phyloP scores from a whole-genome alignment of 176 grass and related monocot genomes.

The Paspalum vaginatum region DNA sequence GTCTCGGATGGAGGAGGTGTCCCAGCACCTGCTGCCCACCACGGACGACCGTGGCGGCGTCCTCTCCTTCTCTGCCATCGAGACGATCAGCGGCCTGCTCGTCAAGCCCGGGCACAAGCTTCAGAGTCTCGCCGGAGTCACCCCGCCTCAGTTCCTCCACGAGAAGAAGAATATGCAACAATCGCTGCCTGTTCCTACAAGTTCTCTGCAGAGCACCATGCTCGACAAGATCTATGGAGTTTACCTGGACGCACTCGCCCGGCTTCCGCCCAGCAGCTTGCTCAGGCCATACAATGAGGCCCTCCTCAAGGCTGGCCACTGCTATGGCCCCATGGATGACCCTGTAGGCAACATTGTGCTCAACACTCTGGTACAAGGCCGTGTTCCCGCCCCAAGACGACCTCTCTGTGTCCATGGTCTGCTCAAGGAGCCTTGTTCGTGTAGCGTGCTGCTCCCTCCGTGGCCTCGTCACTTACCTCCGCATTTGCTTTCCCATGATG shows the following conservation, averaged over 20 bases:
- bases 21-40: too few relatives aligned
- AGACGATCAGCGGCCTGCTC: neutral
- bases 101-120: neutral
- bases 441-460: neutral
- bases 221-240: constrained; percentile 10
- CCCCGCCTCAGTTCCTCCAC: neutral
- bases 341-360: constrained; percentile 36
- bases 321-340: constrained; percentile 14
- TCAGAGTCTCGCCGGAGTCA: neutral
- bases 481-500: neutral
- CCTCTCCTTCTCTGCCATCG: neutral
- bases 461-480: constrained; percentile 16
- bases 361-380: constrained; percentile 20
- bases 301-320: constrained; percentile 42
- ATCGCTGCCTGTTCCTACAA: neutral
- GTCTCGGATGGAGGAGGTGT: neutral
- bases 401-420: neutral
- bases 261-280: neutral
- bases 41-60: neutral
- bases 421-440: neutral
- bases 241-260: constrained; percentile 10
- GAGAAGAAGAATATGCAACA: neutral
- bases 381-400: neutral
- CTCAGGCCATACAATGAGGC: neutral
- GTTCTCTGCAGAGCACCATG: constrained; percentile 3